Evolutionary conservation across 2,329 filamentous ascomycete species (phyloP).

Genomic region (Colletotrichum orchidophilum): DNA sequence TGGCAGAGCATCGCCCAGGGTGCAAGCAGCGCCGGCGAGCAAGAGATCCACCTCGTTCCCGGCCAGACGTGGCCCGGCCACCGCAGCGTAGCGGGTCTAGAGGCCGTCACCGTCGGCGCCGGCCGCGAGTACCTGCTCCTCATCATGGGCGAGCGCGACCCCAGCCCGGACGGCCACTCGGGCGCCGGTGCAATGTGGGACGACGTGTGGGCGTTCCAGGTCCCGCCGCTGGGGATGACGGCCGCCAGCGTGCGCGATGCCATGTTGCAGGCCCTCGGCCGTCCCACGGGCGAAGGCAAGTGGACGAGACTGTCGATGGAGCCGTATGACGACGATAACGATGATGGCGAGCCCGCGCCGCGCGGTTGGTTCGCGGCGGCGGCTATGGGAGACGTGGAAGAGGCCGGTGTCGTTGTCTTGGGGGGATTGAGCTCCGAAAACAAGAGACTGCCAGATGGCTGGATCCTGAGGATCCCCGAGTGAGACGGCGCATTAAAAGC

Average conservation of each 20-base stretch:
- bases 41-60: slow-evolving; percentile 47
- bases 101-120: slow-evolving; percentile 65
- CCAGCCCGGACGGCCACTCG: slow-evolving; percentile 58
- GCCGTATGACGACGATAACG: slow-evolving; percentile 59
- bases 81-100: slow-evolving; percentile 63
- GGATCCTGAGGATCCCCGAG: slow-evolving; percentile 66
- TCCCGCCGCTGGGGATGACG: slow-evolving; percentile 64
- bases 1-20: slow-evolving; percentile 64
- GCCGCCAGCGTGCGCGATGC: slow-evolving; percentile 65
- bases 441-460: slow-evolving; percentile 66
- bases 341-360: slow-evolving; percentile 57
- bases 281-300: slow-evolving; percentile 64
- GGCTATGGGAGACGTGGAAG: slow-evolving; percentile 66
- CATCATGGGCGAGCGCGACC: slow-evolving; percentile 65
- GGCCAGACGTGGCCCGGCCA: slow-evolving; percentile 58
- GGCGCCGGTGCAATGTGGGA: slow-evolving; percentile 63
- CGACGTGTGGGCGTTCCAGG: slow-evolving; percentile 73
- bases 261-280: slow-evolving; percentile 61
- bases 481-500: not conserved
- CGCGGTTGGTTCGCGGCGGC: slow-evolving; percentile 68
- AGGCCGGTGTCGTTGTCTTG: slow-evolving; percentile 67
- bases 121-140: slow-evolving; percentile 71
- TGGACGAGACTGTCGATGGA: slow-evolving; percentile 61
- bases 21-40: slow-evolving; percentile 39
- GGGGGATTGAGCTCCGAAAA: slow-evolving; percentile 66